Percentiles rank a stretch among this genome's conserved stretches.
Evolutionary conservation across 1,284 basidiomycete genomes (phyloP).

Genomic region (Pascua sp.): DNA sequence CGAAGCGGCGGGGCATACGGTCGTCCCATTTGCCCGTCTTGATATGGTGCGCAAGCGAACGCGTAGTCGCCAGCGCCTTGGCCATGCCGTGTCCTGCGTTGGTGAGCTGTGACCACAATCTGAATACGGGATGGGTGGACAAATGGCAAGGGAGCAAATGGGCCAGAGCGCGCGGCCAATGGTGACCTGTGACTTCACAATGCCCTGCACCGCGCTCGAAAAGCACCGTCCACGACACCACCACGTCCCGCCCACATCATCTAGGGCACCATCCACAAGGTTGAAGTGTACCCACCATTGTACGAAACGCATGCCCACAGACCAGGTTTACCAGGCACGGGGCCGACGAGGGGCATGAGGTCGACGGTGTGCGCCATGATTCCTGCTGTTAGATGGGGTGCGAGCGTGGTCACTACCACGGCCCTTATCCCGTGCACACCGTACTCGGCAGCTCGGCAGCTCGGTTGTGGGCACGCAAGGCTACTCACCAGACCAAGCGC

Average conservation of each 20-base stretch:
- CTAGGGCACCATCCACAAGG: neutral
- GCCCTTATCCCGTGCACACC: too few relatives aligned
- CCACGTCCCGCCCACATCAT: neutral
- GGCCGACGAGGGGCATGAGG: slow-evolving; percentile 26
- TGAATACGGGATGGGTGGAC: neutral
- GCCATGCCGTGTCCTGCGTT: slow-evolving; percentile 18
- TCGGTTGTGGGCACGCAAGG: too few relatives aligned
- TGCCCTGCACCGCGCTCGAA: too few relatives aligned
- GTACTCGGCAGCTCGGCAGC: too few relatives aligned
- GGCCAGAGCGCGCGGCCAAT: neutral
- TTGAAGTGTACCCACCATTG: neutral
- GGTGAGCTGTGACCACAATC: neutral
- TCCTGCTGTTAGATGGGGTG: too few relatives aligned
- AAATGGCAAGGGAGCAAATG: neutral
- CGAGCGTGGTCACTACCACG: too few relatives aligned
- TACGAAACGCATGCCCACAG: slow-evolving; percentile 12
- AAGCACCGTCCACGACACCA: neutral
- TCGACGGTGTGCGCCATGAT: slow-evolving; percentile 27
- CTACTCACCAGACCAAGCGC: slow-evolving; percentile 23
- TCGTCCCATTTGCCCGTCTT: slow-evolving; percentile 20
- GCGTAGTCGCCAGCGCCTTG: slow-evolving; percentile 20
- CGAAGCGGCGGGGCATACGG: neutral
- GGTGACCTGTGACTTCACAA: neutral
- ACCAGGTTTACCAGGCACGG: slow-evolving; percentile 18
- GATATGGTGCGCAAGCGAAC: slow-evolving; percentile 18